Base-by-base conservation (phyloP, 805 yeast species). In the Nakazawaea molendinolei region DNA sequence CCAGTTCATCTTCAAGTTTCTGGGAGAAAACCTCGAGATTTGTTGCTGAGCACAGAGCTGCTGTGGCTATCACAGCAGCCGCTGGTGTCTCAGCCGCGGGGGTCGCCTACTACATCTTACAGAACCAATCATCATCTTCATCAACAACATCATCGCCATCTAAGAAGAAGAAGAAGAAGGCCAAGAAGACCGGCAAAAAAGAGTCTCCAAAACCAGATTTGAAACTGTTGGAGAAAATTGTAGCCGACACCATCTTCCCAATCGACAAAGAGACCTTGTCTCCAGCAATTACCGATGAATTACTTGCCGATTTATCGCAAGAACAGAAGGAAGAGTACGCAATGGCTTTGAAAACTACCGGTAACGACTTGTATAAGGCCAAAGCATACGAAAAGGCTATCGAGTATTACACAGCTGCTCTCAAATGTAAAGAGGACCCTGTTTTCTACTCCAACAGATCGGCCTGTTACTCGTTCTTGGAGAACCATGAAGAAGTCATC, bases 361-460 rank as follows among this genome's bases (percentile, higher is more conserved):
- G 98, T 52, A 92, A 92, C 60, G 69, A 67, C 35, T 74, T 65
- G 40, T 92, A 85, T 69, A 83, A 80, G 58, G 52, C 54, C 23
- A 81, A 84, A 61, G 66, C 81, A 36, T 84, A 69, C 53, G 70
- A 75, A 37, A 69, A 70, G n/a, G 97, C 97, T 29, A 74, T 87
- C 50, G 75, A 72, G 30, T 80, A 70, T 58, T 92, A 92, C 66
- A 58, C 85, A 28, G 75, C 73, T 39, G 97, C 98, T 8, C 67
- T 92, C 47, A 55, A 67, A 37, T 68, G 86, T 53, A 80, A 81
- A 55, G 61, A 69, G 47, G 97, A 92, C 60, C 87, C 97, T 5
- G 83, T 89, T 23, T 92, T 74, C 64, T 90, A 80, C 65, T 86
- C 97, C 43, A 92, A 92, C 69, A 79, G 97, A 62, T 87, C 97